Evolutionary conservation across 2,329 filamentous ascomycete genomes (phyloP).

Genomic region (Fusarium abutilonis): DNA sequence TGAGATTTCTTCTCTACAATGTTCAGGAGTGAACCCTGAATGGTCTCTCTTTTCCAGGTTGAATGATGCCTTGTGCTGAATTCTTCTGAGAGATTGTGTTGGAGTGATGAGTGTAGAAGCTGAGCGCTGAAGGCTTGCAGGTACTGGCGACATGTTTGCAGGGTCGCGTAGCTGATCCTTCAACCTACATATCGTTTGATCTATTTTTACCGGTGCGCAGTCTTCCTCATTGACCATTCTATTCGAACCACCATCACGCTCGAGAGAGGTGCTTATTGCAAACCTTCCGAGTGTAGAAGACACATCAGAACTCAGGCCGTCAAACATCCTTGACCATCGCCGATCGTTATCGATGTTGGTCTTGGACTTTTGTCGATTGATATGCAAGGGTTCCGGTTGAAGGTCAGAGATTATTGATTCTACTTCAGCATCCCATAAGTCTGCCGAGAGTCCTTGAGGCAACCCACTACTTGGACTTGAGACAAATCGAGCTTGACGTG

Average conservation of each 20-base stretch:
- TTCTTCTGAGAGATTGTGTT: slow-evolving; percentile 22
- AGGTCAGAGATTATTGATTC: slow-evolving; percentile 34
- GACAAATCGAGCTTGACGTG: slow-evolving; percentile 30
- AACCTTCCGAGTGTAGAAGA: slow-evolving; percentile 12
- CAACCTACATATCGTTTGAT: slow-evolving; percentile 8
- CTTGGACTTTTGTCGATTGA: slow-evolving; percentile 26
- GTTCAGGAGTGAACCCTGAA: slow-evolving; percentile 40
- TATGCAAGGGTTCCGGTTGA: slow-evolving; percentile 42
- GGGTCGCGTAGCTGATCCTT: slow-evolving; percentile 6
- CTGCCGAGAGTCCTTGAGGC: slow-evolving; percentile 35
- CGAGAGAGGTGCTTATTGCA: background rate
- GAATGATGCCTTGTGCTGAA: slow-evolving; percentile 27
- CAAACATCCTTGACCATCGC: slow-evolving; percentile 30
- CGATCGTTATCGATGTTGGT: slow-evolving; percentile 10
- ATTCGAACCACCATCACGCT: background rate
- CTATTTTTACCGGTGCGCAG: background rate
- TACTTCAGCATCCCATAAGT: slow-evolving; percentile 35
- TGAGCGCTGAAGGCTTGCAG: slow-evolving; percentile 20
- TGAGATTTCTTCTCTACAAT: slow-evolving; percentile 2
- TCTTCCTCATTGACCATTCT: background rate
- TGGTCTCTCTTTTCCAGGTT: slow-evolving; percentile 21
- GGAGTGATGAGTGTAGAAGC: slow-evolving; percentile 38
- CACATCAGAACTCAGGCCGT: slow-evolving; percentile 12
- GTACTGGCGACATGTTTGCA: slow-evolving; percentile 1
- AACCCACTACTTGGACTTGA: slow-evolving; percentile 25